Evolutionary conservation across 2,329 filamentous ascomycete species (phyloP), one percentile per base, ranked within the genome.

Genomic region (Pseudogymnoascus sp.): DNA sequence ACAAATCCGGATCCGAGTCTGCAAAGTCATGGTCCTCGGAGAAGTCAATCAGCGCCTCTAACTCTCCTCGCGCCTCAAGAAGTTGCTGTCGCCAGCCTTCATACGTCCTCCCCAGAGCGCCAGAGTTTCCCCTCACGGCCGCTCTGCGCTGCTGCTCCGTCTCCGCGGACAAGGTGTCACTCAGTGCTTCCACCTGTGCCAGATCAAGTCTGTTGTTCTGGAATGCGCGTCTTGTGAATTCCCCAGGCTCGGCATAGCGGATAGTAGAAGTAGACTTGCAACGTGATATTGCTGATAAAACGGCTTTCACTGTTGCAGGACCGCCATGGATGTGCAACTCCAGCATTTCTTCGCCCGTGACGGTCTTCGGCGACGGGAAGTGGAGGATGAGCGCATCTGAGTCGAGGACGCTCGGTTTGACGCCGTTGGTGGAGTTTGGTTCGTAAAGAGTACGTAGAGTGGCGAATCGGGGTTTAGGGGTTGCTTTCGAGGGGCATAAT

Each of bases 1-100:
- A 81, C 21, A 97, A 79, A 63, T 89, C 83, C 0, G 81, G 77
- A 0, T 91, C 89, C 2, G 90, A 88, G 75, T 96, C 92, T 69
- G 97, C 92, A 71, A 99, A 96, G 77, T 97, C 90, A 75, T 99
- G 93, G 71, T 97, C 94, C 74, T 99, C 94, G 0, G 91, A 89
- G 73, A 99, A 99, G 75, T 99, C 94, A 66, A 99, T 97, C 68
- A 99, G 77, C 0, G 94, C 94, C 75, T 99, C 94, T 40, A 99
- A 81, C 76, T 97, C 92, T 8, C 91, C 94, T 1, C 94, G 85
- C 8, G 92, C 92, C 66, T 88, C 82, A 5, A 97, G 79, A 16
- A 99, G 77, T 67, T 86, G 80, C 66, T 84, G 78, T 25, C 93
- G 85, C 94, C 94, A 99, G 8, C 71, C 70, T 68, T 97, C 92